These are phyloP conservation scores for Termitomyces eurrhizus DNA, from an alignment of 768 basidiomycete species.

Conservation along the genomic window DNA sequence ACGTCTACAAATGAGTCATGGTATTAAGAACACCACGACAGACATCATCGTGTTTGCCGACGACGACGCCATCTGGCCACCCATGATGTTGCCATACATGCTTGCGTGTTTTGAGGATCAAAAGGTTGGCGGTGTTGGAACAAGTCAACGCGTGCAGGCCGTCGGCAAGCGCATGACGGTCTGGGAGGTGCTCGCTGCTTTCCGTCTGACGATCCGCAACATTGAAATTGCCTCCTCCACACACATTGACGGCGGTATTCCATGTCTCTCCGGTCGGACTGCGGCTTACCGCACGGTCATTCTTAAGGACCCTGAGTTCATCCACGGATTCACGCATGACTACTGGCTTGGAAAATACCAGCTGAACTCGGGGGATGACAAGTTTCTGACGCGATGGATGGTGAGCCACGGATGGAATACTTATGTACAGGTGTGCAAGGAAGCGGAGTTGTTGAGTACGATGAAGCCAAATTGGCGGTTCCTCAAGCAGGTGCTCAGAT, in stretches of 20 bases:
- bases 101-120: conserved; percentile 95
- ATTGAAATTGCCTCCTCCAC: conserved; percentile 88
- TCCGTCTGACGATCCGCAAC: conserved; percentile 89
- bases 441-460: conserved; percentile 82
- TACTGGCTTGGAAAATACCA: conserved; percentile 94
- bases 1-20: conserved; percentile 90
- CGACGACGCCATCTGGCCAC: conserved; percentile 95
- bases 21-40: conserved; percentile 85
- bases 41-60: conserved; percentile 95
- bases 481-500: conserved; percentile 88
- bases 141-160: conserved; percentile 84
- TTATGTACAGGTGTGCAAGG: conserved; percentile 85
- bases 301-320: conserved; percentile 90
- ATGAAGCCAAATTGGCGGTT: conserved; percentile 99
- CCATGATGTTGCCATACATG: conserved; percentile 83
- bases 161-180: conserved; percentile 79
- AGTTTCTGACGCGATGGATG: conserved; percentile 96
- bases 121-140: conserved; percentile 89
- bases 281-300: conserved; percentile 94
- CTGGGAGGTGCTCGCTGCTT: conserved; percentile 94
- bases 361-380: conserved; percentile 91
- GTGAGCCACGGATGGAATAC: conserved; percentile 94
- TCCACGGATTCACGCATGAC: conserved; percentile 92
- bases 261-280: conserved; percentile 89
- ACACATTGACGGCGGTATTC: conserved; percentile 90